A percentile compares a stretch with the other conserved stretches of the same genome.
phyloP scores from a whole-genome alignment of 441 rosid genomes.

The Populus hybrid region DNA sequence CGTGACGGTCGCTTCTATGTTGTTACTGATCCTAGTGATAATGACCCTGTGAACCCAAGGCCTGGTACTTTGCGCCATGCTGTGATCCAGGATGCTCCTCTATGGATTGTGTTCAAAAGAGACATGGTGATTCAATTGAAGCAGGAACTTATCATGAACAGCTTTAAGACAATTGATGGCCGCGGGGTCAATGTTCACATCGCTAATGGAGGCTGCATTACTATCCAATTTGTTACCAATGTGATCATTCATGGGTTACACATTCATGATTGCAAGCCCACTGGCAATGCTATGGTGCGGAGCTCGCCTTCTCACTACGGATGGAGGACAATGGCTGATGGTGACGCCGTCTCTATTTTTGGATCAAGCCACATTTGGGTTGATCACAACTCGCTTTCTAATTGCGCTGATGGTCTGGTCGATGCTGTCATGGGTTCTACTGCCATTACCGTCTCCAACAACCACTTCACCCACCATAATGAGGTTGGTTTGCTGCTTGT shows the following conservation, averaged over 20 bases:
- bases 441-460: constrained; percentile 87
- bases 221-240: constrained; percentile 78
- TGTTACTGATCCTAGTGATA: constrained; percentile 70
- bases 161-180: constrained; percentile 92
- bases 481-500: constrained; percentile 46
- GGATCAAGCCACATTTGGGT: constrained; percentile 93
- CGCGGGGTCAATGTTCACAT: constrained; percentile 87
- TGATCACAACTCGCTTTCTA: constrained; percentile 87
- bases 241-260: constrained; percentile 88
- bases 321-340: constrained; percentile 95
- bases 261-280: constrained; percentile 84
- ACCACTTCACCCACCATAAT: constrained; percentile 87
- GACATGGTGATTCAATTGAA: constrained; percentile 89
- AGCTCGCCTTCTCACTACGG: constrained; percentile 82
- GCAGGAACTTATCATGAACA: constrained; percentile 82
- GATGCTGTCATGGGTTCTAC: constrained; percentile 98
- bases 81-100: constrained; percentile 75
- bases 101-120: constrained; percentile 89
- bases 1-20: constrained; percentile 86
- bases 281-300: constrained; percentile 88
- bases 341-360: constrained; percentile 88
- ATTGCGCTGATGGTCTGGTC: constrained; percentile 92
- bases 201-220: constrained; percentile 85
- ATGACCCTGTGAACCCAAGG: constrained; percentile 83
- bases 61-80: constrained; percentile 95